Evolutionary conservation across 2,329 filamentous ascomycete genomes (phyloP).

Genomic region (Fusarium protoensiforme): DNA sequence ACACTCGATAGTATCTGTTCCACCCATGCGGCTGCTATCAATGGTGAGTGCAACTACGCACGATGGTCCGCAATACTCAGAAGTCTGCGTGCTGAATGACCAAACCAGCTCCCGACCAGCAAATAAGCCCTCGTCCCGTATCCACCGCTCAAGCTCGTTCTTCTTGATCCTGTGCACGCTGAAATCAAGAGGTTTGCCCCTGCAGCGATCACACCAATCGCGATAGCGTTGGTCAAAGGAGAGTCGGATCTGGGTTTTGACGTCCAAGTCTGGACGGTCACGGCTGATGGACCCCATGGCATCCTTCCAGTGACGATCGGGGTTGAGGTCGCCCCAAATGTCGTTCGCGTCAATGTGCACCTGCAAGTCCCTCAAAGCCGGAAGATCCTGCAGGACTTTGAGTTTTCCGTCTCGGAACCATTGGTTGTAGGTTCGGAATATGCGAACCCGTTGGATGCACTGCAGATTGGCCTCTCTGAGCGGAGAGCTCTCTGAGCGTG

Average conservation of each 20-base stretch:
- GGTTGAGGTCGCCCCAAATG: neutral
- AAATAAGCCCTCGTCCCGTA: slow-evolving; percentile 2
- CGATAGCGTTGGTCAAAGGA: neutral
- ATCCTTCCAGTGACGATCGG: neutral
- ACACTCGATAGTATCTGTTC: neutral
- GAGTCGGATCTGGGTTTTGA: neutral
- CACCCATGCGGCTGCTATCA: neutral
- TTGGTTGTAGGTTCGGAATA: neutral
- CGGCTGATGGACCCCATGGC: neutral
- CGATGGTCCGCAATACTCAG: neutral
- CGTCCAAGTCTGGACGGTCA: neutral
- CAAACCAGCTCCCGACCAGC: neutral
- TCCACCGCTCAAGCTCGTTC: slow-evolving; percentile 6
- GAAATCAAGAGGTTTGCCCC: neutral
- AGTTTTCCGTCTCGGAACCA: slow-evolving; percentile 5
- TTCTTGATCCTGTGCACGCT: slow-evolving; percentile 20
- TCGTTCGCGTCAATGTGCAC: slow-evolving; percentile 10
- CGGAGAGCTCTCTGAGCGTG: slow-evolving; percentile 6
- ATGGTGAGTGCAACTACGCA: neutral
- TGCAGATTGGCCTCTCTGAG: neutral
- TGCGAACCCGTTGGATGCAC: neutral
- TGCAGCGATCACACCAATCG: slow-evolving; percentile 2
- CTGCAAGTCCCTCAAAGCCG: slow-evolving; percentile 6
- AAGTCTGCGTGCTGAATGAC: slow-evolving; percentile 10
- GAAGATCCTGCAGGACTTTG: slow-evolving; percentile 8